Base-by-base conservation (phyloP, 257 asterid genomes). In the Perilla frutescens region DNA sequence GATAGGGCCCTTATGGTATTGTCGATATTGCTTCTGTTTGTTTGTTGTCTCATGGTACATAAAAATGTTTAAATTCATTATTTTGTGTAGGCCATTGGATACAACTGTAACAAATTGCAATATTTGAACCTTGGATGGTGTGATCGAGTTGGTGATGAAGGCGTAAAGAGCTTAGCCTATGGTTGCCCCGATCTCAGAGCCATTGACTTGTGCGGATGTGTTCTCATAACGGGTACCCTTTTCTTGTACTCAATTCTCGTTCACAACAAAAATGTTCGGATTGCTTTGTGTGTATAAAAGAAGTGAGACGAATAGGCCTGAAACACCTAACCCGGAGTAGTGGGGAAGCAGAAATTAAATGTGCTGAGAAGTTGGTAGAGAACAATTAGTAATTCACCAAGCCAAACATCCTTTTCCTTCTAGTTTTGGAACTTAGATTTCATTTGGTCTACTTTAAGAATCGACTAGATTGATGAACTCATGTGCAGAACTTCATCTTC, bases 181-280 rank as follows among this genome's bases (percentile, higher is more conserved):
- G 97, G 99, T 7, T 94, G 99, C 80, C 96, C 97, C 36, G 95
- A 94, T 71, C 87, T 94, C 64, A 77, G 85, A 82, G 90, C 90
- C 61, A 89, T 94, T 2, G 97, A 94, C 84, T 82, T 94, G 81
- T 94, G 99, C 32, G 96, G 97, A 47, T 91, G 97, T 68, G 89
- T 90, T 77, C 96, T 94, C 70, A 91, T 94, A 68, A 94, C 98
- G 70, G 98, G 69, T 73, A 68, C 20, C 7, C 40, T 6, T 60
- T 47, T 11, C 1, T 50, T 15, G 47, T 4, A 34, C 10, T 71
- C 51, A 34, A 20, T 41, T 4, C 49, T 44, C 10, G 3, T 44
- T 6, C 37, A 34, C 26, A 20, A 20, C 26, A 20, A 20, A 34
- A 34, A 34, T 34, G 4, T 34, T 34, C 3, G 37, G 37, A 34